A percentile compares a stretch with the other conserved stretches of the same genome.
These are phyloP conservation scores for Albizia julibrissin DNA, from an alignment of 306 rosid species.

Conservation along the genomic window DNA sequence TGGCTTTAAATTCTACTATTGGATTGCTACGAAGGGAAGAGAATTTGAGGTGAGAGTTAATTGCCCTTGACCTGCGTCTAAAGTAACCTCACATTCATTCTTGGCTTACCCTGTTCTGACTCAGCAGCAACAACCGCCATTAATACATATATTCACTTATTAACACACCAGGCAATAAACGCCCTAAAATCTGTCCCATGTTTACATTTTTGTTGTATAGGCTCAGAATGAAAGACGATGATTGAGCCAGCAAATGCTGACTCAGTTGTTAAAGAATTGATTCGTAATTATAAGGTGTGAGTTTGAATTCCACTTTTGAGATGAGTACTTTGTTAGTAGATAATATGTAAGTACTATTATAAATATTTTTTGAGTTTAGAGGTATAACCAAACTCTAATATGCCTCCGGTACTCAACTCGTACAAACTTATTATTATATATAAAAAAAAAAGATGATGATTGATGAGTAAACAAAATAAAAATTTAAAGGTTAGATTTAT, in stretches of 20 bases:
- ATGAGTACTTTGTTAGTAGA: too few relatives aligned
- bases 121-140: slow-evolving; percentile 14
- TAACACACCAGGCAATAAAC: not conserved
- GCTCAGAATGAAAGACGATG: not conserved
- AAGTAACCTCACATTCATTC: slow-evolving; percentile 36
- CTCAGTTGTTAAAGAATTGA: too few relatives aligned
- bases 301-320: too few relatives aligned
- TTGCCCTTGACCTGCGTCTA: slow-evolving; percentile 51
- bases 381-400: too few relatives aligned
- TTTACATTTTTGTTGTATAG: not conserved
- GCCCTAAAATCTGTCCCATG: not conserved
- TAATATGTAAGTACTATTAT: too few relatives aligned
- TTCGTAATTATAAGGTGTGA: too few relatives aligned
- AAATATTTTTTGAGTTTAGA: too few relatives aligned
- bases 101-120: slow-evolving; percentile 23
- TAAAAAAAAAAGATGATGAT: not conserved
- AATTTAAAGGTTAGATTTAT: too few relatives aligned
- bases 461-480: too few relatives aligned
- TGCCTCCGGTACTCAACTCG: too few relatives aligned
- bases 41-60: slow-evolving; percentile 37
- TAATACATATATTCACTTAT: not conserved
- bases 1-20: slow-evolving; percentile 4
- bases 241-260: too few relatives aligned
- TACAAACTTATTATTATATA: too few relatives aligned
- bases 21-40: slow-evolving; percentile 1